Conservation (phyloP, 345 rosid species). For the Acer negundo region DNA sequence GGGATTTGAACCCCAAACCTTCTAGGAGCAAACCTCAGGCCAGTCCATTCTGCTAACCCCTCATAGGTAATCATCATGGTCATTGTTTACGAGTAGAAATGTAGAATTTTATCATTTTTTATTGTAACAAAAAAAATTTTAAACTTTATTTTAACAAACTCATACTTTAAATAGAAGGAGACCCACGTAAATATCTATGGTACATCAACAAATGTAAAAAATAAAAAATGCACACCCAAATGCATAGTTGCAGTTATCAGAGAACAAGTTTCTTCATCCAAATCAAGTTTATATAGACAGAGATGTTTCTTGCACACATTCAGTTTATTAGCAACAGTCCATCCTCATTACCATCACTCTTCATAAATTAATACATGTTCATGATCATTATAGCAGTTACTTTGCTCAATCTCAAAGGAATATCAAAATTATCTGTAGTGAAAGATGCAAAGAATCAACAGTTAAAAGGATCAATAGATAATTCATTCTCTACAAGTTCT, state of each 20-base stretch:
- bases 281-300: not conserved
- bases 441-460: conserved; percentile 4
- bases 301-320: not conserved
- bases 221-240: not conserved
- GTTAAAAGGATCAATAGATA: not conserved
- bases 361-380: not conserved
- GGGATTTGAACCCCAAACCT: too few relatives aligned
- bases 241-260: not conserved
- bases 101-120: not conserved
- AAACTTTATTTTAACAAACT: not conserved
- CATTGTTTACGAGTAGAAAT: not conserved
- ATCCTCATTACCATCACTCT: not conserved
- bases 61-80: not conserved
- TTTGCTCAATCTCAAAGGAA: not conserved
- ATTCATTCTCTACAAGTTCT: not conserved
- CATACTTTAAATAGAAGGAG: not conserved
- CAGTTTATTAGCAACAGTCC: not conserved
- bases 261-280: not conserved
- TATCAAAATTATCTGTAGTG: not conserved
- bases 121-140: not conserved
- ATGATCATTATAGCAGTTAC: not conserved
- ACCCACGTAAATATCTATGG: not conserved
- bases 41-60: too few relatives aligned
- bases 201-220: not conserved
- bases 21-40: too few relatives aligned